Conservation (phyloP, 2,329 filamentous ascomycete genomes). For the Elsinoe necatrix region DNA sequence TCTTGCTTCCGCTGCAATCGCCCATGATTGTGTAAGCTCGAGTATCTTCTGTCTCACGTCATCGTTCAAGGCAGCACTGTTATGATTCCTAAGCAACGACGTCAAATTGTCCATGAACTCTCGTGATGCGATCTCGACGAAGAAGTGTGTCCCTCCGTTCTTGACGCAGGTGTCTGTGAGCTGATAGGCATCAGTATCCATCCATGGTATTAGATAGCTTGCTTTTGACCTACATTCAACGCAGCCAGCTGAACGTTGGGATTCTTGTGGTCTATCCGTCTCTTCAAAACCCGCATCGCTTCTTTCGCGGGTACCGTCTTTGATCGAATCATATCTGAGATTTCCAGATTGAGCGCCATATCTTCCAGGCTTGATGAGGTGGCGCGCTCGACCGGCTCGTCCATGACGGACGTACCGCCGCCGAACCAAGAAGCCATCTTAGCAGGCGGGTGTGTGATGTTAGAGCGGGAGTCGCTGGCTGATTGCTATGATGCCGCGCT, state of each 20-base stretch:
- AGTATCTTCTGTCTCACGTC: constrained; percentile 86
- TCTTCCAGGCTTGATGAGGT: constrained; percentile 96
- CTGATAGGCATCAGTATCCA: constrained; percentile 37
- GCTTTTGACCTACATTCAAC: constrained; percentile 59
- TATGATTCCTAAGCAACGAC: constrained; percentile 76
- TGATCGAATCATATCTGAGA: constrained; percentile 92
- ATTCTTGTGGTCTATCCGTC: constrained; percentile 92
- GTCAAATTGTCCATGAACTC: constrained; percentile 98
- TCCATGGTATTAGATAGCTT: constrained; percentile 11
- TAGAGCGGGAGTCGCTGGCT: background rate
- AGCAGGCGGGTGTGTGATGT: background rate
- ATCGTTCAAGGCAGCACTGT: constrained; percentile 63
- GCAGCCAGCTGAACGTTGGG: constrained; percentile 93
- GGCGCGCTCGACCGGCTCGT: constrained; percentile 93
- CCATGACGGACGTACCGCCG: constrained; percentile 79
- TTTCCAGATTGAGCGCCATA: constrained; percentile 94
- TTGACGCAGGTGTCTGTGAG: constrained; percentile 98
- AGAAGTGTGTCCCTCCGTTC: constrained; percentile 92
- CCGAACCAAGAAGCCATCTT: constrained; percentile 97
- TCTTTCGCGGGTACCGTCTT: constrained; percentile 97
- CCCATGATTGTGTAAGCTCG: constrained; percentile 90
- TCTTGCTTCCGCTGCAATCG: constrained; percentile 76
- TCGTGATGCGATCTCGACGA: constrained; percentile 86
- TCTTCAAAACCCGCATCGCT: constrained; percentile 93
- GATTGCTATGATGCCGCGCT: background rate